These are phyloP conservation scores for Nicotiana otophora DNA, from an alignment of 257 asterid species.

Conservation along the genomic window DNA sequence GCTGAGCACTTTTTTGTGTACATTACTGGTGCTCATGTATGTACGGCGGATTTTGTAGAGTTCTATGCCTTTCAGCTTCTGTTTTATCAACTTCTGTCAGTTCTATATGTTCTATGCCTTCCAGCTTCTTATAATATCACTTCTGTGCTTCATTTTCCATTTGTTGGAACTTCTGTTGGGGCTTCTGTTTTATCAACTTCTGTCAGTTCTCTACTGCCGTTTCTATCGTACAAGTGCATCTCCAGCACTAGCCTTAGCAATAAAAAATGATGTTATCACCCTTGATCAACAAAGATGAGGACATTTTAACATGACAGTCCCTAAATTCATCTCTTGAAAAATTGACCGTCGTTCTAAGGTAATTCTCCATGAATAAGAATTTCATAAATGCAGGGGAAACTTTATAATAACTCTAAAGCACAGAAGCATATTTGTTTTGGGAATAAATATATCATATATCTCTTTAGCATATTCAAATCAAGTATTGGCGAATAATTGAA, in stretches of 20 bases:
- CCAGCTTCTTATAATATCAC: neutral
- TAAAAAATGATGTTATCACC: conserved; percentile 42
- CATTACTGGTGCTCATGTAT: neutral
- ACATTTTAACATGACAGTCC: conserved; percentile 15
- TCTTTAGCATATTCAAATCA: no score
- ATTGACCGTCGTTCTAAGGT: no score
- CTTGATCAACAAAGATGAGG: conserved; percentile 25
- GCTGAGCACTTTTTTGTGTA: neutral
- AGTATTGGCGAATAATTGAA: no score
- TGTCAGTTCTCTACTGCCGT: conserved; percentile 23
- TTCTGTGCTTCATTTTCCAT: neutral
- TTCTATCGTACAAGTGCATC: conserved; percentile 60
- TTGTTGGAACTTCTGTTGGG: neutral
- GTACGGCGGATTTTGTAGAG: neutral
- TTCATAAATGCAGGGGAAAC: no score
- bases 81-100: no score
- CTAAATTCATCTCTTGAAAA: neutral
- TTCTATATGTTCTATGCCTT: neutral
- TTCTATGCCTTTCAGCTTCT: neutral
- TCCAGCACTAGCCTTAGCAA: conserved; percentile 42
- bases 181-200: neutral
- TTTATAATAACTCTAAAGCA: no score
- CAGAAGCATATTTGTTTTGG: no score
- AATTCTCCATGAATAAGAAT: no score
- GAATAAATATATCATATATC: no score